phyloP scores from a whole-genome alignment of 306 rosid genomes.

The Inga leiocalycina region DNA sequence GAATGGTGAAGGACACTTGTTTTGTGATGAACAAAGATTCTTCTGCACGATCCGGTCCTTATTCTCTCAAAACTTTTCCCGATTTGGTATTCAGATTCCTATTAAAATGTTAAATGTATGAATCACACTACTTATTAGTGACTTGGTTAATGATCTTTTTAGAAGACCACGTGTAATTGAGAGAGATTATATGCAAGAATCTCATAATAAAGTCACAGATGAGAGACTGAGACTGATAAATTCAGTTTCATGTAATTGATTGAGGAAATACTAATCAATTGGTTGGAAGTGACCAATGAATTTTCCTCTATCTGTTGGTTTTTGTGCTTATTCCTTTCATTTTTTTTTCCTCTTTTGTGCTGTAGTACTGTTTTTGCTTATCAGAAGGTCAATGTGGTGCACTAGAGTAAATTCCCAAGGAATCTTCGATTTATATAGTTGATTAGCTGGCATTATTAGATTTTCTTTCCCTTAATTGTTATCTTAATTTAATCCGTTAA shows the following conservation, averaged over 20 bases:
- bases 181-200: neutral
- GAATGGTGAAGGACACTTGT: neutral
- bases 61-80: neutral
- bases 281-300: constrained; percentile 29
- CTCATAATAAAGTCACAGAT: neutral
- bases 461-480: neutral
- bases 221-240: neutral
- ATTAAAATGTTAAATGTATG: neutral
- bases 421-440: neutral
- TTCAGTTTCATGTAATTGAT: neutral
- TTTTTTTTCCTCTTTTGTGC: neutral
- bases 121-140: neutral
- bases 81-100: neutral
- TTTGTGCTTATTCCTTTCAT: constrained; percentile 38
- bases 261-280: neutral
- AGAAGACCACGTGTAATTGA: neutral
- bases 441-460: neutral
- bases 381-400: constrained; percentile 25
- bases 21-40: neutral
- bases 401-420: neutral
- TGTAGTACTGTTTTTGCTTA: neutral
- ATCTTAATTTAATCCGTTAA: neutral
- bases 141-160: neutral
- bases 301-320: constrained; percentile 6
- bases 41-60: neutral